Percentiles rank a stretch among this genome's conserved stretches.
These are phyloP conservation scores for Angomonas ambiguus DNA, from an alignment of 208 protist species.

Conservation along the genomic window DNA sequence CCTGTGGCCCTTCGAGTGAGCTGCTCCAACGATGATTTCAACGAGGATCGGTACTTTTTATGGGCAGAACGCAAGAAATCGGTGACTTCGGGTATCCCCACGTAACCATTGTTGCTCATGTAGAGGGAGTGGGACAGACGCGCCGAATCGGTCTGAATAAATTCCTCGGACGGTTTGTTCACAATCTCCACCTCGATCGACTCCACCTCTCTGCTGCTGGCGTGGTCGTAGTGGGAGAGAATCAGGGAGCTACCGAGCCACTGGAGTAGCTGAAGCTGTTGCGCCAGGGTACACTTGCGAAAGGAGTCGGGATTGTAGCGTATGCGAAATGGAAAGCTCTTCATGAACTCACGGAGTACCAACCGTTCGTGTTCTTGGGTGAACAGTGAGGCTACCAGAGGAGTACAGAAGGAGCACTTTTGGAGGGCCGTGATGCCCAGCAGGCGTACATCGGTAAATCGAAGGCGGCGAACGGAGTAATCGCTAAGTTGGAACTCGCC, in stretches of 20 bases:
- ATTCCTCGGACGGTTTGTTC: constrained; percentile 49
- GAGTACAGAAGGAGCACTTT: constrained; percentile 34
- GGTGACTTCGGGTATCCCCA: constrained; percentile 42
- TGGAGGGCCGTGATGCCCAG: constrained; percentile 54
- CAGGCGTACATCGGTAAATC: constrained; percentile 70
- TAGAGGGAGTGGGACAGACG: constrained; percentile 55
- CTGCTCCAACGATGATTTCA: constrained; percentile 20
- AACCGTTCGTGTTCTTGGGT: constrained; percentile 61
- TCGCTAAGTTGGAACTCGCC: background rate
- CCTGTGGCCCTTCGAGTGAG: constrained; percentile 31
- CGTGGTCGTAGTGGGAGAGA: constrained; percentile 47
- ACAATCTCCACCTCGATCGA: constrained; percentile 56
- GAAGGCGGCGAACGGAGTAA: constrained; percentile 24
- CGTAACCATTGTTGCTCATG: constrained; percentile 32
- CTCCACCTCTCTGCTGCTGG: constrained; percentile 19
- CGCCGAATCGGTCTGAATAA: constrained; percentile 20
- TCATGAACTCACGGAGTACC: constrained; percentile 45
- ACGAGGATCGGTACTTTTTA: constrained; percentile 15
- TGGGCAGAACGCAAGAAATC: constrained; percentile 18
- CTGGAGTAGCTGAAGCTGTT: constrained; percentile 62
- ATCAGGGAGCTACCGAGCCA: constrained; percentile 71
- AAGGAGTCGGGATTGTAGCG: constrained; percentile 49
- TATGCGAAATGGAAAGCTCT: constrained; percentile 51
- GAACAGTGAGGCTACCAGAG: constrained; percentile 31
- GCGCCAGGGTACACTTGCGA: constrained; percentile 24